Conservation (phyloP, 176 grass and related monocot genomes). For the Alloteropsis semialata region DNA sequence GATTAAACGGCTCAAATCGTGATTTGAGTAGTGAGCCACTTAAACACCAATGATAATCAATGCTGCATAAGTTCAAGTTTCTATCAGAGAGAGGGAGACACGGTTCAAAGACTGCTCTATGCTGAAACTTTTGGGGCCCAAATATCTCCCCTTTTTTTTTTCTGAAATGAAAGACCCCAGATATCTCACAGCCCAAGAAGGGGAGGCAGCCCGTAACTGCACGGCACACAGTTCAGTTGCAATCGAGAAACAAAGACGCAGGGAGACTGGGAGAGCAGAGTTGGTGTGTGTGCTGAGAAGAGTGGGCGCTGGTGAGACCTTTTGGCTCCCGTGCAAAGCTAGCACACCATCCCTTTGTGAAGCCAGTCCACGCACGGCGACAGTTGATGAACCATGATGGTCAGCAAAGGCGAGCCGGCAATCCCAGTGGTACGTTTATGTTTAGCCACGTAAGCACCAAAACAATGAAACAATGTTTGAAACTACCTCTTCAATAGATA, state of each 20-base stretch:
- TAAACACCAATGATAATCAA: too few species aligned
- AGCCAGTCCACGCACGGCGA: slow-evolving; percentile 14
- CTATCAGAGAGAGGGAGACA: too few species aligned
- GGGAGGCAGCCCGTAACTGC: too few species aligned
- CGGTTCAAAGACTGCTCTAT: neutral
- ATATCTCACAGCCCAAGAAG: neutral
- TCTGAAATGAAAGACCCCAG: too few species aligned
- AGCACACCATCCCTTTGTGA: neutral
- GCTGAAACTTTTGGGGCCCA: neutral
- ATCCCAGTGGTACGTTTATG: too few species aligned
- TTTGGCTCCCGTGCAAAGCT: neutral
- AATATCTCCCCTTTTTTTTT: too few species aligned
- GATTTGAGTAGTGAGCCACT: neutral
- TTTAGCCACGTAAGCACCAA: too few species aligned
- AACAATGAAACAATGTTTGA: too few species aligned
- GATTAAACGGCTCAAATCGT: neutral
- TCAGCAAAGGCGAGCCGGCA: slow-evolving; percentile 32
- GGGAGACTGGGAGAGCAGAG: too few species aligned
- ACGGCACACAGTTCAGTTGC: neutral
- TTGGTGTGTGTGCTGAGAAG: neutral
- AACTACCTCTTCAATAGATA: too few species aligned
- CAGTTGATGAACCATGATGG: neutral
- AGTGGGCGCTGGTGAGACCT: neutral
- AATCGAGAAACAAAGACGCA: neutral
- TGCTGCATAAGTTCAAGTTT: neutral